A percentile compares a stretch with the other conserved stretches of the same genome.
phyloP scores from a whole-genome alignment of 306 rosid genomes.

The Spatholobus suberectus region DNA sequence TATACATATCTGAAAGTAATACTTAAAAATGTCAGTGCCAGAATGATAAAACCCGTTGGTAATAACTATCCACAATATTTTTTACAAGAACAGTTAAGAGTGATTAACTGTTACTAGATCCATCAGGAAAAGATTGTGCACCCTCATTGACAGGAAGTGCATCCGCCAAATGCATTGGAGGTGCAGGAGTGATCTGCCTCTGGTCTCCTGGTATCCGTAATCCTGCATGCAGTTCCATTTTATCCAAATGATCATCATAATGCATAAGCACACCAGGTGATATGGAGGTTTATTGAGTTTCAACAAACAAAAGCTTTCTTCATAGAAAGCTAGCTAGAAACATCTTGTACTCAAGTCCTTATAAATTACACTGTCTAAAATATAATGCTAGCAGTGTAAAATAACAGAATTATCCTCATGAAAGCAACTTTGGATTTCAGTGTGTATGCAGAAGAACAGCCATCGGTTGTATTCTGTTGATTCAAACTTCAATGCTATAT shows the following conservation, averaged over 20 bases:
- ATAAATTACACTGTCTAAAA: too few relatives aligned
- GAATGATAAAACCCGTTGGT: constrained; percentile 17
- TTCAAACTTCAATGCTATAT: too few relatives aligned
- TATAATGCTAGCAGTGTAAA: too few relatives aligned
- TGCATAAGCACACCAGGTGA: too few relatives aligned
- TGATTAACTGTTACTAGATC: constrained; percentile 56
- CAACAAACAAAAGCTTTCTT: constrained; percentile 9
- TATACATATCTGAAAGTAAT: constrained; percentile 64
- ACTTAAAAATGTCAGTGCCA: too few relatives aligned
- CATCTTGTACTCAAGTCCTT: neutral
- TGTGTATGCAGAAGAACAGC: too few relatives aligned
- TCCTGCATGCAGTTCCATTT: constrained; percentile 60
- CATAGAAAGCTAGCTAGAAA: neutral
- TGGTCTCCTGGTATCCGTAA: constrained; percentile 75
- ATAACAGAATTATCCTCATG: too few relatives aligned
- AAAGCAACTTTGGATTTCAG: too few relatives aligned
- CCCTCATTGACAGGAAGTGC: constrained; percentile 67
- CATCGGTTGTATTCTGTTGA: too few relatives aligned
- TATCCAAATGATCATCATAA: too few relatives aligned
- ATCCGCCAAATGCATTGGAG: constrained; percentile 87
- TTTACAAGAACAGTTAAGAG: constrained; percentile 33
- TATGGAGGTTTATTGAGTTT: too few relatives aligned
- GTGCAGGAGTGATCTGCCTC: constrained; percentile 77
- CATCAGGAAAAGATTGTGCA: constrained; percentile 64
- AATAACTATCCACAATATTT: neutral